Evolutionary conservation across 2,329 filamentous ascomycete species (phyloP).

Genomic region (Sclerotinia borealis): DNA sequence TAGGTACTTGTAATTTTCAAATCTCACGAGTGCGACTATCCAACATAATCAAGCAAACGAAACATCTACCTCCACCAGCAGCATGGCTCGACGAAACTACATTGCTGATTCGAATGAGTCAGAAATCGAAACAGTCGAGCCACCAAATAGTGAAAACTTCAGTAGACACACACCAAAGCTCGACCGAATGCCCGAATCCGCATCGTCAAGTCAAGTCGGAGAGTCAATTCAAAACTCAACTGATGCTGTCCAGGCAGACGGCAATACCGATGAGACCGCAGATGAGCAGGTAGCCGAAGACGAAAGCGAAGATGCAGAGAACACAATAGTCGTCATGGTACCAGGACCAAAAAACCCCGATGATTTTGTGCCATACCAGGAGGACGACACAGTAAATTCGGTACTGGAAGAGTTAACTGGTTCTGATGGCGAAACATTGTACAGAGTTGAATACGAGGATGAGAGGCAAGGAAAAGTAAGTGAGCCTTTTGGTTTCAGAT

Average conservation of each 20-base stretch:
- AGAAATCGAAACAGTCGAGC: conserved; percentile 9
- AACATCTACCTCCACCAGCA: background rate
- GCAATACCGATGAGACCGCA: background rate
- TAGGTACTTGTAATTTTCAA: background rate
- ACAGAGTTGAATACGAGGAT: conserved; percentile 31
- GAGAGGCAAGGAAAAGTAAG: conserved; percentile 31
- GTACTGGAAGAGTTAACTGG: conserved; percentile 25
- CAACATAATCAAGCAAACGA: background rate
- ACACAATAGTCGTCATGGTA: conserved; percentile 24
- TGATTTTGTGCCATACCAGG: conserved; percentile 27
- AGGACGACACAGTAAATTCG: conserved; percentile 29
- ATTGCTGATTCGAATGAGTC: conserved; percentile 20
- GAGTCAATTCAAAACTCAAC: conserved; percentile 17
- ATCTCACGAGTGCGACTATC: background rate
- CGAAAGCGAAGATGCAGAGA: background rate
- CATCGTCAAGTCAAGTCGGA: conserved; percentile 23
- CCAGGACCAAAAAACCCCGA: conserved; percentile 24
- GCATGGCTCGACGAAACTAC: background rate
- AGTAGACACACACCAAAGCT: conserved; percentile 18
- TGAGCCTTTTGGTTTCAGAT: conserved; percentile 12
- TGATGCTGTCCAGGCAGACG: background rate
- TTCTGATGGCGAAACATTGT: conserved; percentile 20
- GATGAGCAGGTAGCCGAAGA: background rate
- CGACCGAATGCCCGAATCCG: conserved; percentile 18
- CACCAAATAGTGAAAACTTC: background rate